These are phyloP conservation scores for Pichia sp. DNA, from an alignment of 1,139 yeast genomes.

Conservation along the genomic window DNA sequence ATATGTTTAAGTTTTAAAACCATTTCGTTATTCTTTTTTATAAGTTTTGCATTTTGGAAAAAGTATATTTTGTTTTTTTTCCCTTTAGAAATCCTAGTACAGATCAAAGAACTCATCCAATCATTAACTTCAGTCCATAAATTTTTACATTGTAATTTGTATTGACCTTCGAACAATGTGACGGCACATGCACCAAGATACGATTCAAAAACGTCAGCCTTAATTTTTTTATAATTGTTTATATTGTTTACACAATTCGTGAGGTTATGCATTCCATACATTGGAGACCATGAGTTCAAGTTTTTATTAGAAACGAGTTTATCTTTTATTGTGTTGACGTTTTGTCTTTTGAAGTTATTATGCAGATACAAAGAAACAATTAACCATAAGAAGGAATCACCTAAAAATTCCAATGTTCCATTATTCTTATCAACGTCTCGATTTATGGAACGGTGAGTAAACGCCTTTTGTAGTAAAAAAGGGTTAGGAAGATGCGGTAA, in stretches of 20 bases:
- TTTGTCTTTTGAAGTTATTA: not conserved
- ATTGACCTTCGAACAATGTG: not conserved
- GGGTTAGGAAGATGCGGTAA: not conserved
- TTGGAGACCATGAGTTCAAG: not conserved
- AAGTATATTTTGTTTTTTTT: not conserved
- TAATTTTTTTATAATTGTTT: not conserved
- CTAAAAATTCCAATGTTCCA: conserved; percentile 6
- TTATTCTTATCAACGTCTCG: not conserved
- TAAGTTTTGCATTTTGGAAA: not conserved
- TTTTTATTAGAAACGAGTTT: not conserved
- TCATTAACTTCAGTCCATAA: too few species aligned
- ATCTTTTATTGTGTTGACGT: not conserved
- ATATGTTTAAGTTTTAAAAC: too few species aligned
- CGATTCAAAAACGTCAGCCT: conserved; percentile 8
- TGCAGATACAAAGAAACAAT: not conserved
- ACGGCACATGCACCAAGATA: conserved; percentile 3
- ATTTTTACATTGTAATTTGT: too few species aligned
- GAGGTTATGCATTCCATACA: too few species aligned
- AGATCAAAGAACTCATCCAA: too few species aligned
- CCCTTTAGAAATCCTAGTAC: too few species aligned
- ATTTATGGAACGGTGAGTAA: conserved; percentile 1
- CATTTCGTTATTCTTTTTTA: too few species aligned
- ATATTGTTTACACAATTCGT: not conserved
- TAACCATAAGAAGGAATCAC: conserved; percentile 5
- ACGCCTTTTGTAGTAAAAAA: not conserved